A percentile compares a stretch with the other conserved stretches of the same genome.
phyloP scores from a whole-genome alignment of 2,329 filamentous ascomycete genomes.

The Fusarium neocosmosporiellum region DNA sequence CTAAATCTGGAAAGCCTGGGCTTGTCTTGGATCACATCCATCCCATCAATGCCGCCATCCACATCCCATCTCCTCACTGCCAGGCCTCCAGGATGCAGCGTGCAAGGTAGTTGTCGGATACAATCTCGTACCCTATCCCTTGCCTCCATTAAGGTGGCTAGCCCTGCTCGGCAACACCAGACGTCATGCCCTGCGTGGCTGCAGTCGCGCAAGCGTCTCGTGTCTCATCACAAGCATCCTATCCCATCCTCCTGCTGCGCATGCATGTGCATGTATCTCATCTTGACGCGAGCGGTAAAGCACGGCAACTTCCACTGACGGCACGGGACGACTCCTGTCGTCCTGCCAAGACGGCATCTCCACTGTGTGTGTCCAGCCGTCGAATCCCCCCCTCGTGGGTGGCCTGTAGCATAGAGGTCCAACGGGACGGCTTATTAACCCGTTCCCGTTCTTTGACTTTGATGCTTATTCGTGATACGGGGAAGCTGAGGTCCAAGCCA shows the following conservation, averaged over 20 bases:
- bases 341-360: conserved; percentile 11
- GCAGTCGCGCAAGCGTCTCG: neutral
- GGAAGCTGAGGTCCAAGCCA: too few relatives aligned
- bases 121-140: neutral
- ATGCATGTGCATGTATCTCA: neutral
- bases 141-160: neutral
- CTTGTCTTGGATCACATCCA: neutral
- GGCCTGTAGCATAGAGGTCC: neutral
- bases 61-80: neutral
- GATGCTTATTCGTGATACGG: neutral
- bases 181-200: neutral
- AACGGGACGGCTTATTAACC: neutral
- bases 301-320: conserved; percentile 13
- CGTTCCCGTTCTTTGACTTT: neutral
- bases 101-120: neutral
- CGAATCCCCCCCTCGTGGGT: neutral
- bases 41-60: neutral
- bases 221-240: conserved; percentile 14
- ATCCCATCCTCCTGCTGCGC: neutral
- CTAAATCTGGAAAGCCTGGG: neutral
- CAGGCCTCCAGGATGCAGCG: neutral
- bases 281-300: neutral
- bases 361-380: neutral
- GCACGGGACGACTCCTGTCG: neutral
- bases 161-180: neutral